A percentile compares a stretch with the other conserved stretches of the same genome.
Conservation (phyloP, 441 rosid species). For the Pelargonium australe region DNA sequence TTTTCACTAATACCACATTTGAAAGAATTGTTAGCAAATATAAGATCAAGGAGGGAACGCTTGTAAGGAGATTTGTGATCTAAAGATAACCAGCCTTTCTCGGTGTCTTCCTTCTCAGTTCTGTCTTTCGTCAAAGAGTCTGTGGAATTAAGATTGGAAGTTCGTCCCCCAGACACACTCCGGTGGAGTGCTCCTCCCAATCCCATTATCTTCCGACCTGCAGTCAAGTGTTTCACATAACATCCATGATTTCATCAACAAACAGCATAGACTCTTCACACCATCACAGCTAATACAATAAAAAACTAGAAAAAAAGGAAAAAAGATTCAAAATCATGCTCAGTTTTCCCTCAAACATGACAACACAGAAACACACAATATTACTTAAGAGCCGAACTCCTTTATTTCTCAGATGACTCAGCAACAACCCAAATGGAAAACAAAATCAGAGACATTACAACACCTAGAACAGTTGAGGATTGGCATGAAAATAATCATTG, state of each 20-base stretch:
- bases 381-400: too few relatives aligned
- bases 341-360: too few relatives aligned
- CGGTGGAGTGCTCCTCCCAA: slow-evolving; percentile 22
- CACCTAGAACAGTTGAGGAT: not conserved
- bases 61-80: too few relatives aligned
- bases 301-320: not conserved
- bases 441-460: not conserved
- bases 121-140: slow-evolving; percentile 79
- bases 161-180: slow-evolving; percentile 56
- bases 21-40: slow-evolving; percentile 40
- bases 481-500: not conserved
- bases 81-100: slow-evolving; percentile 4
- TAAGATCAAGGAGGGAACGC: too few relatives aligned
- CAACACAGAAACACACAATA: too few relatives aligned
- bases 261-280: not conserved
- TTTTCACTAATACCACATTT: slow-evolving; percentile 50
- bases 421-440: not conserved
- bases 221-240: not conserved
- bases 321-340: too few relatives aligned
- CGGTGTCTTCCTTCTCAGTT: slow-evolving; percentile 56
- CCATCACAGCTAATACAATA: not conserved
- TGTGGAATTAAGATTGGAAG: slow-evolving; percentile 56
- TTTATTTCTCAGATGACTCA: not conserved
- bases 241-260: not conserved
- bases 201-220: not conserved